Evolutionary conservation across 164 flowering plant species (phyloP).

Genomic region (Umbilicus rupestris): DNA sequence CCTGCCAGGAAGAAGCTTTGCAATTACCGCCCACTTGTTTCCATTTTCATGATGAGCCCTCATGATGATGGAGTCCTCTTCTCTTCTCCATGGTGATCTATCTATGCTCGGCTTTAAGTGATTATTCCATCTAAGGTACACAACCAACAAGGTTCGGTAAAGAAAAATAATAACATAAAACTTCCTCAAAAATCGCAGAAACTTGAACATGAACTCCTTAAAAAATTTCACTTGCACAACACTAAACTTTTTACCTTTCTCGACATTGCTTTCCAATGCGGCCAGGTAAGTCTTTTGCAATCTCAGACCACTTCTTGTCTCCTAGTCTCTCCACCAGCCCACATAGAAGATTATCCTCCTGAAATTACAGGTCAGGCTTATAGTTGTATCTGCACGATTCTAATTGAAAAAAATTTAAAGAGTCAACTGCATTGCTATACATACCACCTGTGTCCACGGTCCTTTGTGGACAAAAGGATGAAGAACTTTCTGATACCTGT

Average conservation of each 20-base stretch:
- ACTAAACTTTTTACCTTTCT: constrained; percentile 21
- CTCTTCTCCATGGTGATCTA: constrained; percentile 24
- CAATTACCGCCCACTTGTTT: constrained; percentile 30
- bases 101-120: constrained; percentile 28
- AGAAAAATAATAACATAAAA: not conserved
- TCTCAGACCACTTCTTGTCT: constrained; percentile 41
- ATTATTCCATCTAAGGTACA: constrained; percentile 23
- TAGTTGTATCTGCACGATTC: constrained; percentile 18
- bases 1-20: constrained; percentile 30
- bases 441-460: constrained; percentile 50
- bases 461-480: constrained; percentile 49
- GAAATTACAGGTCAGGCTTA: constrained; percentile 4
- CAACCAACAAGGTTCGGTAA: not conserved
- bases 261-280: constrained; percentile 64
- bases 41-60: constrained; percentile 20
- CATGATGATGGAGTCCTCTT: constrained; percentile 19
- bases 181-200: not conserved
- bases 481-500: constrained; percentile 65
- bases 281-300: constrained; percentile 44
- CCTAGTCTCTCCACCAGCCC: constrained; percentile 46
- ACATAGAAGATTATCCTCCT: constrained; percentile 49
- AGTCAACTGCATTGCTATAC: not conserved
- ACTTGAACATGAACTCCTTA: not conserved
- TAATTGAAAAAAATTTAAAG: not conserved
- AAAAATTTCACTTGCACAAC: not conserved